phyloP scores from a whole-genome alignment of 805 yeast species.

The Metschnikowia kofuensis region DNA sequence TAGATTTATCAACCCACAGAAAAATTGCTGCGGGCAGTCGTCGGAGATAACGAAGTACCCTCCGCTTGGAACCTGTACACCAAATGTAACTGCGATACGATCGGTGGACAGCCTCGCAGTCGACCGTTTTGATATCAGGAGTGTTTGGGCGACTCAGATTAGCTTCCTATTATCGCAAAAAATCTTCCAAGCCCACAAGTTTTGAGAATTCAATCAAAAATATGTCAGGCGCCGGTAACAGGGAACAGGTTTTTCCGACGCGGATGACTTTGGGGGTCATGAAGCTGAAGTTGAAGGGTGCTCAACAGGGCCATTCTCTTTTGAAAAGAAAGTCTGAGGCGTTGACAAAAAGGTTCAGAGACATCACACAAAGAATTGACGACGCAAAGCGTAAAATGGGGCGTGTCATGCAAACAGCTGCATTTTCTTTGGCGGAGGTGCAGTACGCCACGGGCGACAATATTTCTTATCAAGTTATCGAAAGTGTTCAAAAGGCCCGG shows the following conservation, averaged over 20 bases:
- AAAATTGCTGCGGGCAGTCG: too few species aligned
- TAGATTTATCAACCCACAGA: too few species aligned
- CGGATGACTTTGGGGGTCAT: slow-evolving; percentile 94
- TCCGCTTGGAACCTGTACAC: neutral
- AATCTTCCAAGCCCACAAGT: neutral
- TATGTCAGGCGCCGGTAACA: slow-evolving; percentile 69
- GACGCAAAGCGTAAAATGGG: slow-evolving; percentile 98
- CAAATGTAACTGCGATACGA: neutral
- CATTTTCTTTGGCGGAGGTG: slow-evolving; percentile 95
- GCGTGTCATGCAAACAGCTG: slow-evolving; percentile 96
- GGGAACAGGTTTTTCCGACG: slow-evolving; percentile 96
- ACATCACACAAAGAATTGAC: slow-evolving; percentile 89
- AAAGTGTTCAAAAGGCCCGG: slow-evolving; percentile 85
- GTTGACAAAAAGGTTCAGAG: slow-evolving; percentile 92
- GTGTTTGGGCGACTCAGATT: neutral
- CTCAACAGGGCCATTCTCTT: slow-evolving; percentile 92
- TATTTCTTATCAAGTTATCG: slow-evolving; percentile 93
- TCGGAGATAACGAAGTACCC: too few species aligned
- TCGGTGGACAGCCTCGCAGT: neutral
- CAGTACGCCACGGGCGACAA: slow-evolving; percentile 97
- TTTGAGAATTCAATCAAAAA: neutral
- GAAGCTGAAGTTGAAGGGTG: slow-evolving; percentile 96
- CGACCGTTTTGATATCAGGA: neutral
- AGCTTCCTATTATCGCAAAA: neutral
- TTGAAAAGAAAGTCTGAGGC: slow-evolving; percentile 97